Base-by-base conservation (phyloP, 1,284 basidiomycete species). In the Cryptococcus amylolentus region DNA sequence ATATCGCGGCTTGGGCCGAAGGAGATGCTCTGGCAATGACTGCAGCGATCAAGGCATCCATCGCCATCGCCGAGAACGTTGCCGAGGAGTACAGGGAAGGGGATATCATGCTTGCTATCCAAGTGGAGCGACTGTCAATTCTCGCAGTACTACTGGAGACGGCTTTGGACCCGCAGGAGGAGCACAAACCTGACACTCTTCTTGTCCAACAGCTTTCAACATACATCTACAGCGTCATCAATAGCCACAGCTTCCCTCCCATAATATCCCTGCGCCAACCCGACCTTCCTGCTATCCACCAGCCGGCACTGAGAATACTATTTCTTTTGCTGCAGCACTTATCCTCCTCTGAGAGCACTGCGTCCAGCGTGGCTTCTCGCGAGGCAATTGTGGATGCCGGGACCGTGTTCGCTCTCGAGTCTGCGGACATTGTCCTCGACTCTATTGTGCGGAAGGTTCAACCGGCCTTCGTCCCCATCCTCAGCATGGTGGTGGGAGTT, bases 61-160 rank as follows among this genome's bases (percentile, higher is more conserved):
- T 84, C 0, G 81, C 83, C 0, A 81, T 89, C 6, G 88, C 88
- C 5, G 81, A 80, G 35, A 81, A 82, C 48, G 83, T 93, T 27
- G 84, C 89, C 0, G 74, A 77, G 16, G 92, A 94, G 75, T 81
- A 79, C 46, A 82, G 89, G 23, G 82, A 80, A 5, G 92, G 91
- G 1, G 87, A 92, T 60, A 87, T 93, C 81, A 90, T 93, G 85
- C 82, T 87, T 0, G 84, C 84, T 1, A 85, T 93, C 28, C 91
- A 96, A 66, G 82, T 84, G 1, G 84, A 87, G 26, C 82, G 91
- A 37, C 77, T 96, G 8, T 83, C 83, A 6, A 79, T 95, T 6
- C 78, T 96, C 2, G 81, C 90, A 14, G 83, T 86, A 1, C 73
- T 94, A 50, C 79, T 93, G 37, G 88, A 95, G 66, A 81, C 88